Evolutionary conservation across 768 basidiomycete species (phyloP), one percentile per base, ranked within the genome.

Genomic region (Rhodotorula diobovata): DNA sequence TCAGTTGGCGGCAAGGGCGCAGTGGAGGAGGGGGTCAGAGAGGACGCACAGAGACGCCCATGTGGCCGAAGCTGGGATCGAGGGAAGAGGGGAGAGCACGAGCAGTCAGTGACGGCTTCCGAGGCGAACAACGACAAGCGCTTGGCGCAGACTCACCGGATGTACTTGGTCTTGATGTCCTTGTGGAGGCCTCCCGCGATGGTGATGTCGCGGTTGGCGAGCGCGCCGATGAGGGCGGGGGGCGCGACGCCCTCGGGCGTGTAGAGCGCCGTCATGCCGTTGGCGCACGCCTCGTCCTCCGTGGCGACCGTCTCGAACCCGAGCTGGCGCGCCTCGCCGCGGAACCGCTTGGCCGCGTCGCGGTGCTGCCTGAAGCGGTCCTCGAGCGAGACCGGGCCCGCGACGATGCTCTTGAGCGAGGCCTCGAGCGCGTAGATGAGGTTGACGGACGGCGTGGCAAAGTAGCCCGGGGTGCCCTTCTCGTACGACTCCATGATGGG

Each of bases 251-350:
- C 93, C 1, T 87, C 85, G 21, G 96, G 96, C 78, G 86, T 90
- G 81, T 91, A 93, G 61, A 91, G 87, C 53, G 93, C 94, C 12
- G 89, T 90, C 96, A 99, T 97, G 51, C 95, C 94, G 78, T 94
- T 95, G 7, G 96, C 94, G 28, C 89, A 85, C 1, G 23, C 60
- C 4, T 76, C 63, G 21, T 51, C 32, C 20, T 39, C 32, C 2
- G 45, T 35, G n/a, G 59, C 48, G 45, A 55, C 64, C 21, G 59
- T n/a, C 77, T 82, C 87, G 75, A 97, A 82, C 4, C 92, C 93
- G 54, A 95, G 83, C 32, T 81, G 83, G 54, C 81, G 78, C 10
- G 87, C 87, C 2, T n/a, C 85, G 12, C 85, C 80, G 81, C 90
- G 93, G 80, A 99, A 81, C 67, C 85, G 85, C 66, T 83, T 77